Base-by-base conservation (phyloP, 148 eudicot species). In the Camellia lanceoleosa region DNA sequence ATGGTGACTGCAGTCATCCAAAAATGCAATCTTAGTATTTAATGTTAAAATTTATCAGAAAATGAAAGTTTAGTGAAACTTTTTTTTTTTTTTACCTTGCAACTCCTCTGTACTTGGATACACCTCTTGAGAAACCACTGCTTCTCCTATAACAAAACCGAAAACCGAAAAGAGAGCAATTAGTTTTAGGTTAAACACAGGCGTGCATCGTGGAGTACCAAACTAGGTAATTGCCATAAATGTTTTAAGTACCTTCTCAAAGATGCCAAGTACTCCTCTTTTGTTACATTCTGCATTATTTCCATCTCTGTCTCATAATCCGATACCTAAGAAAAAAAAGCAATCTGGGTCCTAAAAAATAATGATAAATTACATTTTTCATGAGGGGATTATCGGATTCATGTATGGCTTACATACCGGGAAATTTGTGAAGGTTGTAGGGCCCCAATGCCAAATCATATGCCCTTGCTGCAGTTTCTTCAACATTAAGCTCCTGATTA, bases 361-460 rank as follows among this genome's bases (percentile, higher is more conserved):
- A 58, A 14, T 3, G 3, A 49, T 7, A 49, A 58, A 58, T 58
- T 58, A 58, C 13, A 58, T 30, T 30, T 58, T 58, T 58, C 13
- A 58, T 9, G 38, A 30, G 38, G 12, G 61, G 61, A 11, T 14
- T n/a, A 16, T 30, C 20, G 5, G 10, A 15, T n/a, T 4, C 6
- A 61, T 61, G 5, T n/a, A 55, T 43, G n/a, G 18, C 5, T 2
- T 41, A 62, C 68, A n/a, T 86, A 85, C 91, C 55, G 84, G 86
- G 43, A 90, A 90, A 69, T 90, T 90, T 20, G 90, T 90, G 72
- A 82, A 85, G 38, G 89, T 88, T 23, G 89, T 80, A 0, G 89
- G 83, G 23, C 93, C 93, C 93, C 93, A 90, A 30, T 90, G 93
- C 93, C 58, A 90, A 83, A 83, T 88, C 91, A 81, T 90, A 88